These are phyloP conservation scores for Claviceps arundinis DNA, from an alignment of 2,329 filamentous ascomycete genomes.

Conservation along the genomic window DNA sequence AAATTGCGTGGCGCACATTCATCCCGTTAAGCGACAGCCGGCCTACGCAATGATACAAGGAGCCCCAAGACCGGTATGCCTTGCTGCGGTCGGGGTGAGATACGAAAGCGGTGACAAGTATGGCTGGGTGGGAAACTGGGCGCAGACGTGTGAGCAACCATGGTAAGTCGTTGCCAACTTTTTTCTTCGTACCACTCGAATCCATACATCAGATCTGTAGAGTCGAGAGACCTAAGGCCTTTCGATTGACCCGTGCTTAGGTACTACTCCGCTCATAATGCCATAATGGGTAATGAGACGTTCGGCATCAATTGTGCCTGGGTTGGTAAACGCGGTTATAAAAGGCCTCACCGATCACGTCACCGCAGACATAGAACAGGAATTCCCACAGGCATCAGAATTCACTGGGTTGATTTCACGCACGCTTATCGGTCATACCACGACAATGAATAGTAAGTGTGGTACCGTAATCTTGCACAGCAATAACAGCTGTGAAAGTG, in stretches of 20 bases:
- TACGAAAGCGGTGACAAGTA: conserved; percentile 1
- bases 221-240: not conserved
- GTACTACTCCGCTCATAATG: conserved; percentile 5
- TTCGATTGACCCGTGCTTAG: not conserved
- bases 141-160: not conserved
- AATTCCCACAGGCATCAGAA: conserved; percentile 1
- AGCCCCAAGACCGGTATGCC: not conserved
- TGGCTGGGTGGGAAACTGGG: conserved; percentile 3
- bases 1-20: not conserved
- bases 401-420: conserved; percentile 2
- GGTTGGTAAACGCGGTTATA: not conserved
- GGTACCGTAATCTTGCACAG: not conserved
- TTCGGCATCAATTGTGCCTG: conserved; percentile 2
- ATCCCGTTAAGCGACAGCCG: not conserved
- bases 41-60: not conserved
- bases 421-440: not conserved
- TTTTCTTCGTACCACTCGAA: not conserved
- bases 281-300: not conserved
- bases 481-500: not conserved
- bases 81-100: not conserved
- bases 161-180: not conserved
- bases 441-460: not conserved
- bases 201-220: not conserved
- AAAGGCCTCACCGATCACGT: not conserved
- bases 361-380: not conserved